Conservation (phyloP, 495 filamentous ascomycete genomes). For the Lasiosphaeris hirsuta region DNA sequence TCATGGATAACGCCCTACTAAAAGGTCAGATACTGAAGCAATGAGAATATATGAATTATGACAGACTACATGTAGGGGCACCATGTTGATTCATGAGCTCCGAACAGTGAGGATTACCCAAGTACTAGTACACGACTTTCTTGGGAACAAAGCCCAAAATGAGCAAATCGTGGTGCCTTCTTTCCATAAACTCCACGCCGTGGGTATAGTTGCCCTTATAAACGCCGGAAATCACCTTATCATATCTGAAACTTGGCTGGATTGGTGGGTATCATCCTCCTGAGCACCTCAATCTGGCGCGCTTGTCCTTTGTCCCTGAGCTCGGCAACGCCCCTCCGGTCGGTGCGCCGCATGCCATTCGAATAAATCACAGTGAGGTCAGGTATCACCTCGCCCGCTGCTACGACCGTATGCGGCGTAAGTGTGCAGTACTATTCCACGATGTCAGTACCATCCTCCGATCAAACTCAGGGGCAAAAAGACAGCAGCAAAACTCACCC, state of each 20-base stretch:
- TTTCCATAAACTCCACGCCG: neutral
- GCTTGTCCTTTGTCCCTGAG: conserved; percentile 53
- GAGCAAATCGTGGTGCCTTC: too few relatives aligned
- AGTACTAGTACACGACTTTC: too few relatives aligned
- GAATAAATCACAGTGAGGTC: conserved; percentile 68
- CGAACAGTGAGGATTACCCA: too few relatives aligned
- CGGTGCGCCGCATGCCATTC: conserved; percentile 52
- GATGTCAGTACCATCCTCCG: neutral
- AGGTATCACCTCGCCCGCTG: conserved; percentile 51
- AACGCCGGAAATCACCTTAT: neutral
- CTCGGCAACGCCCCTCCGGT: conserved; percentile 52
- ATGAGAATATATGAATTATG: neutral
- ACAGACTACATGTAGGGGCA: too few relatives aligned
- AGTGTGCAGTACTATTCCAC: conserved; percentile 50
- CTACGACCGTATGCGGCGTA: conserved; percentile 48
- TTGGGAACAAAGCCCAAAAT: too few relatives aligned
- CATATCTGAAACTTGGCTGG: conserved; percentile 53
- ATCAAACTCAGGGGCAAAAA: neutral
- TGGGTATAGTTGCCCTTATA: neutral
- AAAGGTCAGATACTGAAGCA: neutral
- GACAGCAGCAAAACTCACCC: conserved; percentile 46
- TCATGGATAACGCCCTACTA: too few relatives aligned
- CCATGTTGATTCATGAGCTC: too few relatives aligned
- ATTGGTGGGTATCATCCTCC: conserved; percentile 60
- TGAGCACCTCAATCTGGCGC: conserved; percentile 61